Evolutionary conservation across 176 grass and related monocot species (phyloP).

Genomic region (Panicum miliaceum): DNA sequence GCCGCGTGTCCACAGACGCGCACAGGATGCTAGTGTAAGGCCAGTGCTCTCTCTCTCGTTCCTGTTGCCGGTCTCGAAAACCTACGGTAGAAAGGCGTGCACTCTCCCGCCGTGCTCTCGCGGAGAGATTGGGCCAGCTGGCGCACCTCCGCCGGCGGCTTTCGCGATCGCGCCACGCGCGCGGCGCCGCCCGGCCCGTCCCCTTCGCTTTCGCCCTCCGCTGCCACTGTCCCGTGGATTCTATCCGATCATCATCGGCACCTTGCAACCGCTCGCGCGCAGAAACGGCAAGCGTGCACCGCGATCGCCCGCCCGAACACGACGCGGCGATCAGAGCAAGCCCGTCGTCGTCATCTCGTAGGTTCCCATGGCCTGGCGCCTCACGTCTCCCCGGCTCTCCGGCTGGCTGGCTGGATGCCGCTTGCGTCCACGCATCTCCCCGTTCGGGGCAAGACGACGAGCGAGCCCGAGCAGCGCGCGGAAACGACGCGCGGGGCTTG

Average conservation of each 20-base stretch:
- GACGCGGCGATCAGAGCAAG: neutral
- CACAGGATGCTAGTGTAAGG: no score
- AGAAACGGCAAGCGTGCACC: slow-evolving; percentile 8
- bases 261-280: neutral
- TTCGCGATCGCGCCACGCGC: slow-evolving; percentile 14
- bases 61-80: no score
- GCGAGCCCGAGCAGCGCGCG: no score
- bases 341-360: neutral
- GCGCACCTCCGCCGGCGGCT: neutral
- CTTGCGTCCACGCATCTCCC: neutral
- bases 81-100: no score
- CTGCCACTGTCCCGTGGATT: neutral
- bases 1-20: no score
- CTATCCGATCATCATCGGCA: neutral
- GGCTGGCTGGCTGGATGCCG: neutral
- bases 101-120: no score
- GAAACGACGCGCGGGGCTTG: neutral
- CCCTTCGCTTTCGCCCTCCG: neutral
- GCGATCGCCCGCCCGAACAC: neutral
- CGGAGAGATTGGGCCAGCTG: neutral
- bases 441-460: neutral
- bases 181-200: neutral
- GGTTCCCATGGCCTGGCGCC: neutral
- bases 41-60: no score
- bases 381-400: neutral